Conservation (phyloP, 2,329 filamentous ascomycete genomes). For the Aspergillus pseudonomiae region DNA sequence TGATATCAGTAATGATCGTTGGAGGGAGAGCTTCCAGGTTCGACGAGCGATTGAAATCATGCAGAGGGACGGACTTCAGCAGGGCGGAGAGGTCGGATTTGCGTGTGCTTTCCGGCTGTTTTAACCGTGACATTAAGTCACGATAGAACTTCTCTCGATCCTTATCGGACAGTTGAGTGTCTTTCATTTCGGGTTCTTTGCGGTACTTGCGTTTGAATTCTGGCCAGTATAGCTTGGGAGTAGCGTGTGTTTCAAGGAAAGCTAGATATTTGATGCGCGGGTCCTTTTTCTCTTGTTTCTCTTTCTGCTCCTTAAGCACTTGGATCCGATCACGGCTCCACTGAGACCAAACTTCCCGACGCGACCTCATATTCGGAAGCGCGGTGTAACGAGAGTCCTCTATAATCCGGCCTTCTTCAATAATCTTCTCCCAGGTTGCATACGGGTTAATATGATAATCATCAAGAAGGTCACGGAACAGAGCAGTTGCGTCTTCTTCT, state of each 20-base stretch:
- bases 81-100: conserved; percentile 51
- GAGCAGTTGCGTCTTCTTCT: conserved; percentile 71
- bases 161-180: conserved; percentile 48
- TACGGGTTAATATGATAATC: conserved; percentile 84
- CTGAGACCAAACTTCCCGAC: conserved; percentile 79
- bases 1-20: conserved; percentile 46
- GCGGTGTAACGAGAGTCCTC: conserved; percentile 87
- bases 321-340: conserved; percentile 82
- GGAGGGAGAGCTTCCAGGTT: conserved; percentile 44
- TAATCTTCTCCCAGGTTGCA: conserved; percentile 85
- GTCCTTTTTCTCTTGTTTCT: conserved; percentile 77
- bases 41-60: conserved; percentile 44
- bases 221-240: conserved; percentile 92
- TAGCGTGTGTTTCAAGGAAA: conserved; percentile 80
- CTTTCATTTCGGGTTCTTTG: conserved; percentile 73
- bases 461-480: conserved; percentile 85
- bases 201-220: conserved; percentile 93
- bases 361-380: conserved; percentile 75
- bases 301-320: conserved; percentile 70
- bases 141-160: conserved; percentile 54
- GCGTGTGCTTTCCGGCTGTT: conserved; percentile 48
- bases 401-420: conserved; percentile 79
- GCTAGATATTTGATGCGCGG: conserved; percentile 80
- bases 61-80: conserved; percentile 47
- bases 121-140: conserved; percentile 50